These are phyloP conservation scores for Amoebophrya sp. DNA, from an alignment of 169 alveolate genomes.

Conservation along the genomic window DNA sequence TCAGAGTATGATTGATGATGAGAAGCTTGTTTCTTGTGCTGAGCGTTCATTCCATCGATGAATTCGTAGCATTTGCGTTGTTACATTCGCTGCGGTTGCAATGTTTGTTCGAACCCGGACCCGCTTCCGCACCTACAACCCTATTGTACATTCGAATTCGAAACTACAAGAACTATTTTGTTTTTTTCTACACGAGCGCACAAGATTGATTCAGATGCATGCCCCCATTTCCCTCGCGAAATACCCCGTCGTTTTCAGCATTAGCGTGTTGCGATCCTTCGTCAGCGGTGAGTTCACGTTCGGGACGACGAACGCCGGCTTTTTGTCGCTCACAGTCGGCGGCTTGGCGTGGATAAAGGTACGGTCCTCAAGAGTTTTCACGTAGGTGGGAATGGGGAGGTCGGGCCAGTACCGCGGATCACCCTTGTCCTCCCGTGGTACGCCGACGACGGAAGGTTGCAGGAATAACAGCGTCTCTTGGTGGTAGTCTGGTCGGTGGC, in stretches of 20 bases:
- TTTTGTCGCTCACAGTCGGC: not conserved
- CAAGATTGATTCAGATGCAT: not conserved
- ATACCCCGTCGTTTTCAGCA: not conserved
- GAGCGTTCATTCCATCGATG: not conserved
- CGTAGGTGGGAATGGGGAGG: not conserved
- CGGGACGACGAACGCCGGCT: not conserved
- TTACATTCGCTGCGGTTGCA: no score
- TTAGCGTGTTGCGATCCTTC: not conserved
- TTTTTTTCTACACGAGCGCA: not conserved
- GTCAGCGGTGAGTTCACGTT: not conserved
- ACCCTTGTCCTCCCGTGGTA: not conserved
- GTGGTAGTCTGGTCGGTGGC: not conserved
- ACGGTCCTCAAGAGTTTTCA: not conserved
- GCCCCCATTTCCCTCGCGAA: not conserved
- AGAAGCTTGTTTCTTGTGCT: no score
- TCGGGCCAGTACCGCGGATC: not conserved
- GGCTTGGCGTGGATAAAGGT: not conserved
- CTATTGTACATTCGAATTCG: not conserved
- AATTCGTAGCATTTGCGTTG: not conserved
- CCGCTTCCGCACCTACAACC: no score
- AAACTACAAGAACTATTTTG: not conserved
- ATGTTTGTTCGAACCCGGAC: no score
- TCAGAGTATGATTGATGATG: no score
- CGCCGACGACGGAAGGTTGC: not conserved
- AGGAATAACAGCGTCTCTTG: not conserved